phyloP scores from a whole-genome alignment of 441 rosid genomes.

The Cnidoscolus chayamansa region DNA sequence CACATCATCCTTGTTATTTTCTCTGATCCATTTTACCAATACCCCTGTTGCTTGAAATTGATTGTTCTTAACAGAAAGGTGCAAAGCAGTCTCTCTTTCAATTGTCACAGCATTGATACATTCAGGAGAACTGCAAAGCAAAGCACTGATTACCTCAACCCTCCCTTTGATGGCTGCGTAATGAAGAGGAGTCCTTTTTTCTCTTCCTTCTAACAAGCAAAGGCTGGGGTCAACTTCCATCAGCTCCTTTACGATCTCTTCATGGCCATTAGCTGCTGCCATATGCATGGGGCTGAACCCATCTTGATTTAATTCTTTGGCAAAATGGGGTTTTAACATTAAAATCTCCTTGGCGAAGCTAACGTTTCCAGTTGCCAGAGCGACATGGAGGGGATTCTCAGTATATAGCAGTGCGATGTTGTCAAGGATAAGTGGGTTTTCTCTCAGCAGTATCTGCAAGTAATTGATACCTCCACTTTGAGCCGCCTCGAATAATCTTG shows the following conservation, averaged over 20 bases:
- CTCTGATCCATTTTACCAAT: conserved; percentile 36
- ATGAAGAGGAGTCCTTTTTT: conserved; percentile 41
- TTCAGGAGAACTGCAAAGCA: conserved; percentile 35
- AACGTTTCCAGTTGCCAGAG: conserved; percentile 41
- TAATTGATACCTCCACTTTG: conserved; percentile 18
- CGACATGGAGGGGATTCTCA: conserved; percentile 15
- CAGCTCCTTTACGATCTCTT: conserved; percentile 33
- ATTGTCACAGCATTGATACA: conserved; percentile 32
- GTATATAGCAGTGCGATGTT: conserved; percentile 1
- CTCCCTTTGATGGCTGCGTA: conserved; percentile 39
- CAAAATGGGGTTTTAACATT: conserved; percentile 29
- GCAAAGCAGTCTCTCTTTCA: conserved; percentile 45
- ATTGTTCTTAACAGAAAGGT: conserved; percentile 38
- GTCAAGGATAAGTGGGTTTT: conserved; percentile 28
- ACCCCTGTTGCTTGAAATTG: conserved; percentile 27
- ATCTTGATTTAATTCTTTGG: conserved; percentile 34
- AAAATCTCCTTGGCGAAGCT: conserved; percentile 29
- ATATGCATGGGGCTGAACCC: conserved; percentile 42
- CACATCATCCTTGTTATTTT: conserved; percentile 23
- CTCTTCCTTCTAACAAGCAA: conserved; percentile 34
- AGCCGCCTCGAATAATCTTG: conserved; percentile 26
- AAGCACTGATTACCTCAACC: conserved; percentile 30
- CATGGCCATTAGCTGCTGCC: conserved; percentile 39
- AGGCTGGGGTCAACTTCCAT: conserved; percentile 29
- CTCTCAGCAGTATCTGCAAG: conserved; percentile 3